Evolutionary conservation across 2,329 filamentous ascomycete genomes (phyloP).

Genomic region (Ceratocystis albifundus): DNA sequence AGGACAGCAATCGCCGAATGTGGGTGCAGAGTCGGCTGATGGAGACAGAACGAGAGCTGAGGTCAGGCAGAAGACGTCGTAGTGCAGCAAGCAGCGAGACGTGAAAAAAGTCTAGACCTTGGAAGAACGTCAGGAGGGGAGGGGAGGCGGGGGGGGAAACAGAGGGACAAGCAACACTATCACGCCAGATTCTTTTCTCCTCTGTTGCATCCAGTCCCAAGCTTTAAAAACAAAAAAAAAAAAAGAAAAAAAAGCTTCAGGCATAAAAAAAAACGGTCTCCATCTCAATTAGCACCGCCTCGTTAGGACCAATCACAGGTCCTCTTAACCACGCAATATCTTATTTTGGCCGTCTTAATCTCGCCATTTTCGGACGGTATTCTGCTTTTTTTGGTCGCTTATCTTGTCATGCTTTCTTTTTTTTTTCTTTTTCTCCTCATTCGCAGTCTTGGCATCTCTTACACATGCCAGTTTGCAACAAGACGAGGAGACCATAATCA

Average conservation of each 20-base stretch:
- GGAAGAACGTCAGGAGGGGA: background rate
- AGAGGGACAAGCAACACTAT: background rate
- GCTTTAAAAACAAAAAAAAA: background rate
- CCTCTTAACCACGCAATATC: background rate
- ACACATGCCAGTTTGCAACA: background rate
- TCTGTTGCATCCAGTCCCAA: background rate
- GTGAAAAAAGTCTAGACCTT: background rate
- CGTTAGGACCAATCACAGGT: background rate
- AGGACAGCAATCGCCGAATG: conserved; percentile 41
- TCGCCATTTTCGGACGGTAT: background rate
- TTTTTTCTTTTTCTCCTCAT: background rate
- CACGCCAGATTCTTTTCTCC: background rate
- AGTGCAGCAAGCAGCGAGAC: conserved; percentile 29
- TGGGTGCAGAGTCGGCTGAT: conserved; percentile 49
- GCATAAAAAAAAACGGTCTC: conserved; percentile 2
- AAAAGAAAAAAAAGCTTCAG: background rate
- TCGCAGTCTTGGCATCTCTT: background rate
- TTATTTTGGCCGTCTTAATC: background rate
- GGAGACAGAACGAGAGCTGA: conserved; percentile 49
- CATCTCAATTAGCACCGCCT: background rate
- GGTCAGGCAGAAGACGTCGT: conserved; percentile 41
- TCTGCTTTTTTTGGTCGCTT: conserved; percentile 7
- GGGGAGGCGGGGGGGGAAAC: no score
- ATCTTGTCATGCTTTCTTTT: conserved; percentile 2
- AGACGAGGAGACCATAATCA: background rate